Conservation (phyloP, 2,329 filamentous ascomycete species). For the Arthrobotrys megalospora region DNA sequence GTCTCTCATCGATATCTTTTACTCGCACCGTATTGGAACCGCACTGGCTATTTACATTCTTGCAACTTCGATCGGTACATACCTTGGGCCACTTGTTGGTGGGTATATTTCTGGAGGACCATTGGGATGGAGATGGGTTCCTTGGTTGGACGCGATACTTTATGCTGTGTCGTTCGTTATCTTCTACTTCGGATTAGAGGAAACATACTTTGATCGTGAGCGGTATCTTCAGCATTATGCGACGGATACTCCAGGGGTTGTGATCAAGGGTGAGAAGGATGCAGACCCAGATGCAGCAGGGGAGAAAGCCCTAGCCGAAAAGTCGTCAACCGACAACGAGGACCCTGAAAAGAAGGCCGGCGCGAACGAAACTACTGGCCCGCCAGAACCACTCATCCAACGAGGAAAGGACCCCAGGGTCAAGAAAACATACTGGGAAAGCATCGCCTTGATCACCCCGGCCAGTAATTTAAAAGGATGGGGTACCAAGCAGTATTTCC, state of each 20-base stretch:
- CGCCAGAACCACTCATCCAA: constrained; percentile 61
- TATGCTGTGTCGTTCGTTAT: constrained; percentile 70
- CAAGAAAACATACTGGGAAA: constrained; percentile 72
- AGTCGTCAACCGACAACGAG: constrained; percentile 34
- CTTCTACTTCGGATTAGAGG: constrained; percentile 72
- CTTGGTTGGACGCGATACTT: constrained; percentile 71
- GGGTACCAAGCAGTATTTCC: constrained; percentile 72
- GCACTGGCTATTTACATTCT: constrained; percentile 73
- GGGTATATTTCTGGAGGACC: constrained; percentile 70
- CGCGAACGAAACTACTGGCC: constrained; percentile 38
- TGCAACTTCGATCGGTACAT: constrained; percentile 73
- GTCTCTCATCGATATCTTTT: constrained; percentile 74
- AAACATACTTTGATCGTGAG: constrained; percentile 71
- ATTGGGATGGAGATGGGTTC: constrained; percentile 74
- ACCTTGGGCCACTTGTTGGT: constrained; percentile 72
- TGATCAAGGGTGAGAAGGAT: constrained; percentile 60
- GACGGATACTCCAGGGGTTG: constrained; percentile 61
- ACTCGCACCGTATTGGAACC: constrained; percentile 73
- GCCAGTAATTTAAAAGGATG: constrained; percentile 72
- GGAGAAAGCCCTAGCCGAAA: constrained; percentile 41
- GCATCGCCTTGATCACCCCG: constrained; percentile 73
- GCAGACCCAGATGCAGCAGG: neutral
- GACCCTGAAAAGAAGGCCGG: constrained; percentile 36
- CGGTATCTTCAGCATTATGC: constrained; percentile 66
- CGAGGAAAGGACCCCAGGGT: constrained; percentile 59